phyloP scores from a whole-genome alignment of 2,329 filamentous ascomycete genomes.

The Diaporthe citriasiana region DNA sequence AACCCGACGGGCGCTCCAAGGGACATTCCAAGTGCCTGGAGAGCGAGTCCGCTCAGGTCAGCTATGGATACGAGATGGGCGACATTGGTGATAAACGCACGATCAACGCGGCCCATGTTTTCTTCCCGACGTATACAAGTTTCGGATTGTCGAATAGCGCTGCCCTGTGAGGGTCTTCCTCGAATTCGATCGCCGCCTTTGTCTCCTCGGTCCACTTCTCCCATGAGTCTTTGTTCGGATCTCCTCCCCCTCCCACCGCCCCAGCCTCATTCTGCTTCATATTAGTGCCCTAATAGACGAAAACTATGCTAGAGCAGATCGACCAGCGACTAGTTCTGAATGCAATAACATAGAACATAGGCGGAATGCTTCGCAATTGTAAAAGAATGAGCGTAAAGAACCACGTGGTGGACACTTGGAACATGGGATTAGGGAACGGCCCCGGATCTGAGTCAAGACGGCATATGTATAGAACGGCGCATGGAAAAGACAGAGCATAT shows the following conservation, averaged over 20 bases:
- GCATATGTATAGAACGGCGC: not conserved
- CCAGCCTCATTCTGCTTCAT: constrained; percentile 28
- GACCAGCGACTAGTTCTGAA: constrained; percentile 15
- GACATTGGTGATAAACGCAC: constrained; percentile 4
- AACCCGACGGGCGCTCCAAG: constrained; percentile 27
- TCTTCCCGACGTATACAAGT: constrained; percentile 30
- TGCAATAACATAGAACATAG: not conserved
- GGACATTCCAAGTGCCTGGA: constrained; percentile 22
- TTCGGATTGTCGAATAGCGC: constrained; percentile 15
- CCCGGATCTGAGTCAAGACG: not conserved
- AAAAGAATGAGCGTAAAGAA: not conserved
- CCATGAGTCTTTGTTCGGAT: not conserved
- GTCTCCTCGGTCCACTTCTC: constrained; percentile 37
- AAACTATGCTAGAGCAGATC: constrained; percentile 14
- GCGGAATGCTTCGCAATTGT: not conserved
- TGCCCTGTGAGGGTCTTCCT: constrained; percentile 31
- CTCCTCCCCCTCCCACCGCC: constrained; percentile 2
- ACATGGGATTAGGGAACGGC: not conserved
- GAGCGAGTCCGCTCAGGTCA: not conserved
- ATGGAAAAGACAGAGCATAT: not conserved
- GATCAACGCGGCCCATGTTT: constrained; percentile 32
- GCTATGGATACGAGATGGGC: not conserved
- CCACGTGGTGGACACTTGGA: not conserved
- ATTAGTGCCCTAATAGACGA: not conserved
- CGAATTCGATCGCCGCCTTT: constrained; percentile 36